Evolutionary conservation across 495 filamentous ascomycete species (phyloP).

Genomic region (Lentithecium fluviatile): DNA sequence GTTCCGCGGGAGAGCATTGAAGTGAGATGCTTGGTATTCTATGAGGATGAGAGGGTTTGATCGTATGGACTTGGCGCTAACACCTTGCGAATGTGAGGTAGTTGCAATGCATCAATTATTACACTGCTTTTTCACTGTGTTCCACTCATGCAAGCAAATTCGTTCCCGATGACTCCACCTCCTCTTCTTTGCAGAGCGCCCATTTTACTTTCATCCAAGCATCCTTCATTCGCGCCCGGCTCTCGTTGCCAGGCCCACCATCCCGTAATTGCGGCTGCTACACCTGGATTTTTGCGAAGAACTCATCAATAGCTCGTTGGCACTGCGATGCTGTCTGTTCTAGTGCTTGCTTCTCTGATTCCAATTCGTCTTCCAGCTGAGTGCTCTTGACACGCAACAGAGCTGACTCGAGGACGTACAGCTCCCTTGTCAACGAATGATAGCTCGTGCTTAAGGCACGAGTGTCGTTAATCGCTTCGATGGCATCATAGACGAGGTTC

Average conservation of each 20-base stretch:
- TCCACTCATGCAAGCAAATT: no score
- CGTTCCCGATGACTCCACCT: no score
- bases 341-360: constrained; percentile 24
- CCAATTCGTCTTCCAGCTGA: constrained; percentile 28
- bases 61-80: no score
- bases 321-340: constrained; percentile 37
- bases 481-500: constrained; percentile 11
- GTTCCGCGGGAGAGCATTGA: no score
- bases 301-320: constrained; percentile 38
- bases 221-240: constrained; percentile 13
- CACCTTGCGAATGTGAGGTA: no score
- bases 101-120: no score
- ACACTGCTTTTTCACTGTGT: no score
- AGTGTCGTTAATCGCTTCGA: constrained; percentile 37
- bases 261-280: constrained; percentile 35
- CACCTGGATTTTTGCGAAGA: constrained; percentile 31
- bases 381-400: constrained; percentile 37
- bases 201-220: constrained; percentile 38
- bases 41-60: no score
- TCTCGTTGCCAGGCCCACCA: neutral
- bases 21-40: no score
- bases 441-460: constrained; percentile 25
- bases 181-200: constrained; percentile 39
- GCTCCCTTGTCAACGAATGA: constrained; percentile 33
- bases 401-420: constrained; percentile 40